These are phyloP conservation scores for Thraustochytrium sp. DNA, from an alignment of 352 stramenopile species.

Conservation along the genomic window DNA sequence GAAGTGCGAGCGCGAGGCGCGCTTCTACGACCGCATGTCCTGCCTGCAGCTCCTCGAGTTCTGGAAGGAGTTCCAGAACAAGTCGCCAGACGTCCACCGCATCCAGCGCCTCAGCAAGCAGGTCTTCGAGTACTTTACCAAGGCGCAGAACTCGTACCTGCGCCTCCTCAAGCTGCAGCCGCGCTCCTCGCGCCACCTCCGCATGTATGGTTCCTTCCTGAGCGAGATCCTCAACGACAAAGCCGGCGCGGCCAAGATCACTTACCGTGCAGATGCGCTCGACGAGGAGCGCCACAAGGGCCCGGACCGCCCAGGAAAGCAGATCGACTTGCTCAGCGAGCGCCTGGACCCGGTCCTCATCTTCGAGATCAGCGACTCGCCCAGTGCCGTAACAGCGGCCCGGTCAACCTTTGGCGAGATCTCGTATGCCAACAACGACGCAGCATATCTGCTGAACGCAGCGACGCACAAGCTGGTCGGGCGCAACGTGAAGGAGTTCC, in stretches of 20 bases:
- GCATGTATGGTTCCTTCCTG: constrained; percentile 23
- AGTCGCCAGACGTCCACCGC: neutral
- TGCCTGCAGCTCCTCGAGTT: constrained; percentile 31
- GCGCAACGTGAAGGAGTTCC: neutral
- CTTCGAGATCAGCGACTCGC: constrained; percentile 21
- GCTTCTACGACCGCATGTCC: neutral
- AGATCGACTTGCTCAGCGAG: neutral
- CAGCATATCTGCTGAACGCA: neutral
- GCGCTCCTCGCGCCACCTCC: neutral
- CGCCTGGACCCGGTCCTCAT: constrained; percentile 25
- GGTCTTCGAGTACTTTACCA: neutral
- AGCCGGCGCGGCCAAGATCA: neutral
- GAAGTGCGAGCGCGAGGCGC: constrained; percentile 30
- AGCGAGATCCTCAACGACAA: constrained; percentile 29
- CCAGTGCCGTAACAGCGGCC: neutral
- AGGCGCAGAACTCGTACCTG: constrained; percentile 3
- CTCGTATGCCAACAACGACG: neutral
- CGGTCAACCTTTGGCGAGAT: constrained; percentile 13
- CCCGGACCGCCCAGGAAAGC: neutral
- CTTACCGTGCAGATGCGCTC: constrained; percentile 1
- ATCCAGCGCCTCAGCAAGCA: neutral
- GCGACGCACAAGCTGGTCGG: constrained; percentile 5
- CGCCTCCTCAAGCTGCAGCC: constrained; percentile 26
- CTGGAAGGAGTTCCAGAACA: constrained; percentile 37
- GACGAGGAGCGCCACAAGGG: neutral